A percentile compares a stretch with the other conserved stretches of the same genome.
Conservation (phyloP, 768 basidiomycete genomes). For the Phanerodontia chrysosporium region DNA sequence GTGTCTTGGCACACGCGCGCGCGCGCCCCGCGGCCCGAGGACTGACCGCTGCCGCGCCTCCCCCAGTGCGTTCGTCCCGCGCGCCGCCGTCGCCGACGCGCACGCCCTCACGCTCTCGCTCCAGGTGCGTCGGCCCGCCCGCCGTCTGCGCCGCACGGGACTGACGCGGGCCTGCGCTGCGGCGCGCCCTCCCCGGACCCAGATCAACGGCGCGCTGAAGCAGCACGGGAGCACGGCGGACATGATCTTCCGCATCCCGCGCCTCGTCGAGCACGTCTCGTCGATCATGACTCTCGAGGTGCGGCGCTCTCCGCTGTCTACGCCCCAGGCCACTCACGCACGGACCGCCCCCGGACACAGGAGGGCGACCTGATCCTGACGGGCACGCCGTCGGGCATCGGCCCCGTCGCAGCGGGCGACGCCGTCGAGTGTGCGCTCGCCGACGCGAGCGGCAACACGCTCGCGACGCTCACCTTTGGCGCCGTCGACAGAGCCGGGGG, state of each 20-base stretch:
- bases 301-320: neutral
- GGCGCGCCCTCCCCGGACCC: neutral
- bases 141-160: too few species aligned
- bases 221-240: conserved; percentile 83
- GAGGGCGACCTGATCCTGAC: conserved; percentile 91
- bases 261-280: conserved; percentile 85
- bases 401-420: conserved; percentile 73
- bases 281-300: conserved; percentile 98
- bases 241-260: conserved; percentile 91
- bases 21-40: too few species aligned
- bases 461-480: conserved; percentile 62
- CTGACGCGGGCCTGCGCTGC: neutral
- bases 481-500: conserved; percentile 68
- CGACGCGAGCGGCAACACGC: conserved; percentile 47
- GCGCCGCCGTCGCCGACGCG: conserved; percentile 60
- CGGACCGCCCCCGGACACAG: conserved; percentile 34
- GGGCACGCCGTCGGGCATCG: conserved; percentile 90
- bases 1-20: too few species aligned
- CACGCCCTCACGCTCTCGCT: conserved; percentile 74
- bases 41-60: neutral
- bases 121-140: conserved; percentile 50
- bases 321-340: neutral
- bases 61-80: conserved; percentile 75
- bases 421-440: conserved; percentile 68
- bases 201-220: conserved; percentile 82